These are phyloP conservation scores for Echria macrotheca DNA, from an alignment of 495 filamentous ascomycete genomes.

Conservation along the genomic window DNA sequence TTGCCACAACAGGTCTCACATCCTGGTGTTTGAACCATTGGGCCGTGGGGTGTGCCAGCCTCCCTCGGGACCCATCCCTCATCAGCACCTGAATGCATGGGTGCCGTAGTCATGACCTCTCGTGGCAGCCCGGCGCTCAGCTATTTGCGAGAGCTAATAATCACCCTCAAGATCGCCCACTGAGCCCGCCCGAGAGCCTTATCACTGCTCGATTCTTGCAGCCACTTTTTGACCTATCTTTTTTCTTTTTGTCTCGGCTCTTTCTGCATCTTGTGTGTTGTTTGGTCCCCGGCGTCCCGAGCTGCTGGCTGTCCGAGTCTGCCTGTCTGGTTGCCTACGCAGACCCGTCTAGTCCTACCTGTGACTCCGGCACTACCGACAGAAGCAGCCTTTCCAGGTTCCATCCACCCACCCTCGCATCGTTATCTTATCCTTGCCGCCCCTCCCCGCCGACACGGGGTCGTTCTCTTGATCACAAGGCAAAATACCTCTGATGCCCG, in stretches of 20 bases:
- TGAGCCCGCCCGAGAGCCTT: background rate
- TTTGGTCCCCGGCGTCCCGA: no score
- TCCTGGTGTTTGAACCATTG: background rate
- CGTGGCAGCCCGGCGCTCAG: no score
- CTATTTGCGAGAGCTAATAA: background rate
- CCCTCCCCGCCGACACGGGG: background rate
- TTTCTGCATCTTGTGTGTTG: no score
- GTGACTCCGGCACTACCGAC: no score
- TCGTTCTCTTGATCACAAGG: background rate
- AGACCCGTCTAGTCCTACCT: no score
- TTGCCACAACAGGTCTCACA: background rate
- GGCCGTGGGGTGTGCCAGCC: background rate
- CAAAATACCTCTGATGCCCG: background rate
- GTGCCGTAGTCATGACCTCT: no score
- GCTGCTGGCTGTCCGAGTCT: no score
- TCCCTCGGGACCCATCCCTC: background rate
- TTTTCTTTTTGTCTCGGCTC: background rate
- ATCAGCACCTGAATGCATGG: no score
- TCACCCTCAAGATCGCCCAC: background rate
- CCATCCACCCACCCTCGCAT: no score
- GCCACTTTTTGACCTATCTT: background rate
- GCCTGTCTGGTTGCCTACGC: no score
- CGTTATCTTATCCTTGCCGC: no score
- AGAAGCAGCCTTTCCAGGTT: no score
- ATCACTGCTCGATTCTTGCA: background rate